phyloP scores from a whole-genome alignment of 176 grass and related monocot genomes.

The Triticum turgidum region DNA sequence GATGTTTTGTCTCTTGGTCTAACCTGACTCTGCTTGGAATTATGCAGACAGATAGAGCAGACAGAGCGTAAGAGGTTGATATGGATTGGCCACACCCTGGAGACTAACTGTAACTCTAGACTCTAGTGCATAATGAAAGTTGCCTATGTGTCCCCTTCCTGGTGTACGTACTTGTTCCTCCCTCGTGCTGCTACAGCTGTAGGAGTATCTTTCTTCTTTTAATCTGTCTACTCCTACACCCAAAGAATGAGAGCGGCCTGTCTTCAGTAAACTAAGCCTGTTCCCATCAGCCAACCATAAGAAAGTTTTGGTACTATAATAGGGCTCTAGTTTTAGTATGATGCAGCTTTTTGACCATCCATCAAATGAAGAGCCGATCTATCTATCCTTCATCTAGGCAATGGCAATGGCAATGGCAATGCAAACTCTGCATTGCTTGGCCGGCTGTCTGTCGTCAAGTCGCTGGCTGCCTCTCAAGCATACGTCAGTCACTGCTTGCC shows the following conservation, averaged over 20 bases:
- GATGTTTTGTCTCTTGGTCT: conserved; percentile 12
- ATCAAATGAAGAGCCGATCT: conserved; percentile 3
- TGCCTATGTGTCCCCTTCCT: conserved; percentile 29
- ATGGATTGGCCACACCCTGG: conserved; percentile 1
- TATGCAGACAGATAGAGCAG: conserved; percentile 19
- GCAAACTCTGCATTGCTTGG: background rate
- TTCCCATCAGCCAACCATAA: background rate
- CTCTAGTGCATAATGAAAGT: conserved; percentile 22
- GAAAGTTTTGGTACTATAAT: background rate
- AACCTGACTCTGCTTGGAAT: conserved; percentile 5
- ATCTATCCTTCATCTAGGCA: background rate
- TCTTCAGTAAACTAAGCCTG: conserved; percentile 18
- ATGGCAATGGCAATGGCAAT: background rate
- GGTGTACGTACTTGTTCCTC: conserved; percentile 33
- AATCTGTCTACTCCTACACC: background rate
- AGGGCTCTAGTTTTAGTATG: background rate
- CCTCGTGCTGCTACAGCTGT: conserved; percentile 36
- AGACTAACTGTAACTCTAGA: background rate
- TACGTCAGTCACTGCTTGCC: background rate
- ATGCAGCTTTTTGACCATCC: conserved; percentile 1
- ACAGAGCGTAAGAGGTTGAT: background rate
- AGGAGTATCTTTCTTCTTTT: conserved; percentile 52
- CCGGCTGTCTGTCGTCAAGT: background rate
- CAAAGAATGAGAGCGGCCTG: background rate
- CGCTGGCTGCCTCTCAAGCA: background rate